Base-by-base conservation (phyloP, 768 basidiomycete species). In the Tephrocybe sp. region DNA sequence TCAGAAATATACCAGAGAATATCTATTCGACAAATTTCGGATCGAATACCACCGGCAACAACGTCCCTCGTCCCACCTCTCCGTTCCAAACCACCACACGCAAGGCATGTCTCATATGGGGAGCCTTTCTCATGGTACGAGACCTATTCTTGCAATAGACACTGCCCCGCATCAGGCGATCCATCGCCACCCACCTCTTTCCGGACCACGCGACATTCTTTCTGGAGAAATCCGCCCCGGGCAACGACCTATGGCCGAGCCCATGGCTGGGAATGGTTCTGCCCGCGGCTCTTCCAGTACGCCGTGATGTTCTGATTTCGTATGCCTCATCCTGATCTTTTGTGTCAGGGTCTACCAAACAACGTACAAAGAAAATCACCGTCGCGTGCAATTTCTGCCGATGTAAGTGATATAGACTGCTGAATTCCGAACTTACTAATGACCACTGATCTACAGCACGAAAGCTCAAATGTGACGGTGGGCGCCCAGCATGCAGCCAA, bases 301-400 rank as follows among this genome's bases (percentile, higher is more conserved):
- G 61, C 54, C 65, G 69, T 46, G 72, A 76, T 78, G 58, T 70
- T 75, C 68, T 26, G 40, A 41, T 47, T 52, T 21, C 34, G 20
- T 48, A 14, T 34, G 32, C 36, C 4, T n/a, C 18, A 37, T 25
- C 23, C 58, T 54, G 25, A 51, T 45, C 21, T 48, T 47, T 33
- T 28, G 24, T 21, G 9, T n/a, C 38, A 83, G 84, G 77, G 65
- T 79, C 82, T 28, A 75, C 76, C 55, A 85, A 86, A 58, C 81
- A 81, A 58, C 79, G 88, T 51, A 81, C 85, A 48, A 91, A 90
- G 75, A 91, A 93, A 70, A 92, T 92, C 48, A 90, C 86, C 18
- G 89, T 92, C 39, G 90, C 90, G 33, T 93, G 90, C 73, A 91
- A 93, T 68, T 93, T 93, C 67, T 93, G 90, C 73, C 86, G 90